A percentile compares a stretch with the other conserved stretches of the same genome.
Evolutionary conservation across 106 monocot species (phyloP).

Genomic region (Allium cepa): DNA sequence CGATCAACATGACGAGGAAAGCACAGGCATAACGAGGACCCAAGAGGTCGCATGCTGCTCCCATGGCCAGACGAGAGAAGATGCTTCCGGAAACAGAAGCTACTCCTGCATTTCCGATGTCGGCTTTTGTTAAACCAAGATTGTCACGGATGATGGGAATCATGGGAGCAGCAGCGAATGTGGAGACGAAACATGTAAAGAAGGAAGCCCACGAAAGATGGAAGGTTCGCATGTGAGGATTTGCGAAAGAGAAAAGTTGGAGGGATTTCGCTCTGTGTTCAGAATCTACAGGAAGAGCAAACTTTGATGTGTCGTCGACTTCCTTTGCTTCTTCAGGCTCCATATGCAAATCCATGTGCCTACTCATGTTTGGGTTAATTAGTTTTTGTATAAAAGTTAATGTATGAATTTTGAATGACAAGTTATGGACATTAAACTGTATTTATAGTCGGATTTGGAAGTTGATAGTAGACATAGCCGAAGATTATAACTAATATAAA

Average conservation of each 20-base stretch:
- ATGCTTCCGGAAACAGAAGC: conserved; percentile 6
- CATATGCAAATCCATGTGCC: background rate
- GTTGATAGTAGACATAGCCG: too few species aligned
- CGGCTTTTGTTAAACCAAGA: conserved; percentile 32
- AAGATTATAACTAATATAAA: too few species aligned
- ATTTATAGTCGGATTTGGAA: background rate
- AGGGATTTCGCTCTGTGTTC: conserved; percentile 1
- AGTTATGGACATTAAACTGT: background rate
- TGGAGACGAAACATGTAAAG: conserved; percentile 8
- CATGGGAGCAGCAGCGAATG: conserved; percentile 1
- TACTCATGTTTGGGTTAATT: background rate
- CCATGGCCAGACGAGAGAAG: conserved; percentile 6
- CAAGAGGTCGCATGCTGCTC: conserved; percentile 1
- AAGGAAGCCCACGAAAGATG: conserved; percentile 4
- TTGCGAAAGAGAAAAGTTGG: background rate
- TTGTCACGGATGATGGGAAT: conserved; percentile 94
- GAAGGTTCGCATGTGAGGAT: conserved; percentile 5
- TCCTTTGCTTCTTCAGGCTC: background rate
- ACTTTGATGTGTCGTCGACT: background rate
- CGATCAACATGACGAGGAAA: conserved; percentile 24
- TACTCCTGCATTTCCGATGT: background rate
- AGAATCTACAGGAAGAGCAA: background rate
- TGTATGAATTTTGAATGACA: background rate
- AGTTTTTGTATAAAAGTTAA: background rate
- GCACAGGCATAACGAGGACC: conserved; percentile 10